These are phyloP conservation scores for Rhizopogon vulgaris DNA, from an alignment of 768 basidiomycete genomes.

Conservation along the genomic window DNA sequence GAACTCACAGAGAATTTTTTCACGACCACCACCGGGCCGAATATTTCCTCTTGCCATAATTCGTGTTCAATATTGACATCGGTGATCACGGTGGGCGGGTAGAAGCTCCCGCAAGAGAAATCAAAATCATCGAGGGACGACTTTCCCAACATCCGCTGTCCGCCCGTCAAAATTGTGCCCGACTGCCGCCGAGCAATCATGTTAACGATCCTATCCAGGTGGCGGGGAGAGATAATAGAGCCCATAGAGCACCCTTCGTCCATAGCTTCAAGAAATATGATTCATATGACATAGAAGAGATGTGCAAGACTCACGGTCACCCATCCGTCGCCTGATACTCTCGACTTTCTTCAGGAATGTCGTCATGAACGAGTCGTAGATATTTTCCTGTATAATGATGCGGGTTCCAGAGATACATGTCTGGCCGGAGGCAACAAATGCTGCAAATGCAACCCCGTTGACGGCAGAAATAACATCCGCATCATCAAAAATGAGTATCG, in stretches of 20 bases:
- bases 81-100: slow-evolving; percentile 70
- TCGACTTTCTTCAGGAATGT: slow-evolving; percentile 56
- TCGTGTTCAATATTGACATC: slow-evolving; percentile 52
- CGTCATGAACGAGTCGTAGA: slow-evolving; percentile 65
- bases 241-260: slow-evolving; percentile 76
- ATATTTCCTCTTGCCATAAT: slow-evolving; percentile 80
- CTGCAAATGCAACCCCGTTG: slow-evolving; percentile 78
- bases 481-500: slow-evolving; percentile 75
- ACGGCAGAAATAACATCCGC: slow-evolving; percentile 69
- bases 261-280: slow-evolving; percentile 38
- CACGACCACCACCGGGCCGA: slow-evolving; percentile 79
- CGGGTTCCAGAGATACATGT: slow-evolving; percentile 90
- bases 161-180: slow-evolving; percentile 55
- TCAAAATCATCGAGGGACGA: slow-evolving; percentile 68
- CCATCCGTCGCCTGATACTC: slow-evolving; percentile 65
- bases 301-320: slow-evolving; percentile 51
- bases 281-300: background rate
- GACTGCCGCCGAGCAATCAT: slow-evolving; percentile 44
- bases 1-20: slow-evolving; percentile 44
- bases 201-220: slow-evolving; percentile 57
- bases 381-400: slow-evolving; percentile 62
- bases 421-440: slow-evolving; percentile 84
- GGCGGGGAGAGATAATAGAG: slow-evolving; percentile 61
- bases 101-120: slow-evolving; percentile 69
- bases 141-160: slow-evolving; percentile 52